phyloP scores from a whole-genome alignment of 768 basidiomycete genomes.

The Russula sp. region DNA sequence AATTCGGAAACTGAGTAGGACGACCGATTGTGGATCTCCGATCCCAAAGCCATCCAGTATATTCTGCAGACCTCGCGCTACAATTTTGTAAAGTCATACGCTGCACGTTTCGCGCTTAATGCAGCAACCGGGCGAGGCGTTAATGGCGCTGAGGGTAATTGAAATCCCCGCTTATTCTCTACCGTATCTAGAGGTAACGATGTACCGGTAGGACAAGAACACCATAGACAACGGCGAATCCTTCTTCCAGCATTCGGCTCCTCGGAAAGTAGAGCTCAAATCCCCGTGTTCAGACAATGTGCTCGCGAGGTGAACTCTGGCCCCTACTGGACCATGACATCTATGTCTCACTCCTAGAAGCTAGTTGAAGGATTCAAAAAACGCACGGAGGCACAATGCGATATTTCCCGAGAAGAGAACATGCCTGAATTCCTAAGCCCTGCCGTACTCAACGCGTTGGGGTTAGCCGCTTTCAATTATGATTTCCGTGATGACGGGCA shows the following conservation, averaged over 20 bases:
- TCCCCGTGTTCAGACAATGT: conserved; percentile 16
- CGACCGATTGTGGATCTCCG: conserved; percentile 14
- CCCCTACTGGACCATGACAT: not conserved
- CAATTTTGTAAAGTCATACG: conserved; percentile 18
- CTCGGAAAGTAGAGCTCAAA: conserved; percentile 9
- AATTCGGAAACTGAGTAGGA: not conserved
- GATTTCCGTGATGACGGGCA: conserved; percentile 17
- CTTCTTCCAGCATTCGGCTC: conserved; percentile 14
- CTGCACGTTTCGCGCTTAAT: conserved; percentile 19
- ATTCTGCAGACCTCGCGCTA: conserved; percentile 21
- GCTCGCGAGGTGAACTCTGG: conserved; percentile 11
- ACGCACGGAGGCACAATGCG: not conserved
- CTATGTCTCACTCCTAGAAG: not conserved
- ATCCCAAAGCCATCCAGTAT: conserved; percentile 20
- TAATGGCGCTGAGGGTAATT: conserved; percentile 18
- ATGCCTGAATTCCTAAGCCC: conserved; percentile 11
- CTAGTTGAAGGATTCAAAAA: conserved; percentile 9
- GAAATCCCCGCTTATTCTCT: not conserved
- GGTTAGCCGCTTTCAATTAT: conserved; percentile 16
- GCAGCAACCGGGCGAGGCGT: conserved; percentile 15
- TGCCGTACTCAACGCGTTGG: conserved; percentile 17
- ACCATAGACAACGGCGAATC: conserved; percentile 15
- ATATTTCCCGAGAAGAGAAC: conserved; percentile 7
- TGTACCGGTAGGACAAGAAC: conserved; percentile 9
- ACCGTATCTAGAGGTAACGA: not conserved